These are phyloP conservation scores for Chara braunii DNA, from an alignment of 139 green algal species.

Conservation along the genomic window DNA sequence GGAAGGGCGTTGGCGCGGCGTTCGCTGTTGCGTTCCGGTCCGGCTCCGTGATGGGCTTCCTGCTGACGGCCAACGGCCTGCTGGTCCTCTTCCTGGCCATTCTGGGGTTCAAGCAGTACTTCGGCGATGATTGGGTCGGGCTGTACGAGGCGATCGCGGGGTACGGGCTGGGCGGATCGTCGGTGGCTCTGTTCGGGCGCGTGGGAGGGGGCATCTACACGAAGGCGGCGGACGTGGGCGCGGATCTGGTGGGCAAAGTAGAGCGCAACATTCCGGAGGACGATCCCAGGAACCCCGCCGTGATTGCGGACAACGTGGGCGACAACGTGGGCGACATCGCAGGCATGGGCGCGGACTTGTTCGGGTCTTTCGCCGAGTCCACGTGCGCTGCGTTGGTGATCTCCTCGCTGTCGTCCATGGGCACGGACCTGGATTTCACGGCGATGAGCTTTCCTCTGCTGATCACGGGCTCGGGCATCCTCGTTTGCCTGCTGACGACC, in stretches of 20 bases:
- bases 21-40: constrained; percentile 95
- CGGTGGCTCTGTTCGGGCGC: constrained; percentile 91
- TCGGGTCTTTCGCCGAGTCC: constrained; percentile 62
- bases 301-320: constrained; percentile 75
- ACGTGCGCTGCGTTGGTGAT: constrained; percentile 61
- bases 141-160: constrained; percentile 93
- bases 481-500: constrained; percentile 46
- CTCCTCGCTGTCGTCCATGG: constrained; percentile 27
- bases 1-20: constrained; percentile 82
- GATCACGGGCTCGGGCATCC: constrained; percentile 47
- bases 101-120: constrained; percentile 44
- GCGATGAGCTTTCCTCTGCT: constrained; percentile 49
- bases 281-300: constrained; percentile 93
- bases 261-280: constrained; percentile 71
- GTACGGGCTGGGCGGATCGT: constrained; percentile 89
- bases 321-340: constrained; percentile 99
- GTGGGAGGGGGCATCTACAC: constrained; percentile 87
- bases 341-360: constrained; percentile 96
- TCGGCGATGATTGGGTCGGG: constrained; percentile 79
- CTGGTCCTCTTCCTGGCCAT: constrained; percentile 41
- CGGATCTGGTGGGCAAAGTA: constrained; percentile 95
- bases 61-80: constrained; percentile 50
- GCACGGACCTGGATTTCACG: constrained; percentile 16
- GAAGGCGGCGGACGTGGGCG: constrained; percentile 95
- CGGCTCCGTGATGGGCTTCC: constrained; percentile 95